phyloP scores from a whole-genome alignment of 306 rosid genomes.

The Dryas octopetala region DNA sequence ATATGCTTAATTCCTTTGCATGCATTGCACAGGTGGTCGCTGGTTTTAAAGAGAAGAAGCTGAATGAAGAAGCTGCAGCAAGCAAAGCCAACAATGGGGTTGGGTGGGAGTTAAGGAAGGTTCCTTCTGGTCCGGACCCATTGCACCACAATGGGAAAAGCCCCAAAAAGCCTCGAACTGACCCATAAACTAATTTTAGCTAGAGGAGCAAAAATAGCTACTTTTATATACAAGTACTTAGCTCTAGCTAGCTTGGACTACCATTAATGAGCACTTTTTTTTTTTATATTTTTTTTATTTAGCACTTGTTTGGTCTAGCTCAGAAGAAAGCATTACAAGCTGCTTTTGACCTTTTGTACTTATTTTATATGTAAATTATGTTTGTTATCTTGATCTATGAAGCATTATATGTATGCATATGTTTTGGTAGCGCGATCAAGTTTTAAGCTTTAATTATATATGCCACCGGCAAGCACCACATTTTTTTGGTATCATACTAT shows the following conservation, averaged over 20 bases:
- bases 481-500: too few relatives aligned
- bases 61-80: conserved; percentile 30
- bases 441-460: too few relatives aligned
- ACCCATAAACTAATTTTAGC: not conserved
- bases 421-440: too few relatives aligned
- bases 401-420: too few relatives aligned
- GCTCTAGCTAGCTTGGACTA: not conserved
- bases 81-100: not conserved
- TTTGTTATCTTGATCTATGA: too few relatives aligned
- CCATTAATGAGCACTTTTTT: too few relatives aligned
- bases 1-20: not conserved
- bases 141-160: conserved; percentile 57
- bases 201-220: not conserved
- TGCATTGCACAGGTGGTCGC: conserved; percentile 35
- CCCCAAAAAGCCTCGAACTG: conserved; percentile 52
- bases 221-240: not conserved
- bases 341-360: too few relatives aligned
- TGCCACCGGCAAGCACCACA: too few relatives aligned
- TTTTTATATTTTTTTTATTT: too few relatives aligned
- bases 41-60: conserved; percentile 30
- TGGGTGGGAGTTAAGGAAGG: conserved; percentile 52
- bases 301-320: too few relatives aligned
- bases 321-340: too few relatives aligned
- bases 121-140: conserved; percentile 76
- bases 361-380: too few relatives aligned